phyloP scores from a whole-genome alignment of 2,329 filamentous ascomycete genomes.

The Ceratocystis papillata region DNA sequence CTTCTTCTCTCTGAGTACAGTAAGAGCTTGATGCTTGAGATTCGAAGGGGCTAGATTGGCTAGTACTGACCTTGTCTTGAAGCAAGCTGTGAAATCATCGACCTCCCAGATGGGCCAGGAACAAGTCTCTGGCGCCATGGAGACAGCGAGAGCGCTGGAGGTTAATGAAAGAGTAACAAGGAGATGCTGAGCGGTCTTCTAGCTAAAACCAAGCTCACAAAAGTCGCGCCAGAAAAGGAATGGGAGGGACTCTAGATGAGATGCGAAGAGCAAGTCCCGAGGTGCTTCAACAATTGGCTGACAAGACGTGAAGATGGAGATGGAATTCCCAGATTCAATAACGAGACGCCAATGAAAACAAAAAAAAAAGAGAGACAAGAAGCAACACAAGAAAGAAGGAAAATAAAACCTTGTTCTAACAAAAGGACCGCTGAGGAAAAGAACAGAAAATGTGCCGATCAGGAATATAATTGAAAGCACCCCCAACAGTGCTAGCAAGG shows the following conservation, averaged over 20 bases:
- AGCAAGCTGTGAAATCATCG: constrained; percentile 54
- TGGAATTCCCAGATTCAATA: constrained; percentile 5
- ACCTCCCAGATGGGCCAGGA: constrained; percentile 49
- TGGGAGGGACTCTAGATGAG: background rate
- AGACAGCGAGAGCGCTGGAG: background rate
- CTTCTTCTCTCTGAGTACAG: no score
- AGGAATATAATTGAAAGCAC: background rate
- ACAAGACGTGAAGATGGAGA: background rate
- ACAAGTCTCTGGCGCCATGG: constrained; percentile 24
- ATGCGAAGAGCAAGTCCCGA: background rate
- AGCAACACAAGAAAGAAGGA: background rate
- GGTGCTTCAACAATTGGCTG: background rate
- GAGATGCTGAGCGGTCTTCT: background rate
- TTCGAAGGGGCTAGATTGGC: background rate
- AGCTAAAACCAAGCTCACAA: constrained; percentile 10
- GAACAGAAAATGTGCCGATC: constrained; percentile 3
- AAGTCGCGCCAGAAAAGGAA: constrained; percentile 5
- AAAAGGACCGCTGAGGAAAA: constrained; percentile 6
- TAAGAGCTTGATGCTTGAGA: no score
- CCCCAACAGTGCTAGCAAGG: background rate
- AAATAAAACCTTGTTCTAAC: constrained; percentile 9
- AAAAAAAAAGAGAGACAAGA: background rate
- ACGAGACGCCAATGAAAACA: constrained; percentile 8
- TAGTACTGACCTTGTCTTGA: constrained; percentile 53
- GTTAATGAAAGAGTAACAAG: background rate